Percentiles rank a stretch among this genome's conserved stretches.
Conservation (phyloP, 352 stramenopile genomes). For the Globisporangium nodosum region DNA sequence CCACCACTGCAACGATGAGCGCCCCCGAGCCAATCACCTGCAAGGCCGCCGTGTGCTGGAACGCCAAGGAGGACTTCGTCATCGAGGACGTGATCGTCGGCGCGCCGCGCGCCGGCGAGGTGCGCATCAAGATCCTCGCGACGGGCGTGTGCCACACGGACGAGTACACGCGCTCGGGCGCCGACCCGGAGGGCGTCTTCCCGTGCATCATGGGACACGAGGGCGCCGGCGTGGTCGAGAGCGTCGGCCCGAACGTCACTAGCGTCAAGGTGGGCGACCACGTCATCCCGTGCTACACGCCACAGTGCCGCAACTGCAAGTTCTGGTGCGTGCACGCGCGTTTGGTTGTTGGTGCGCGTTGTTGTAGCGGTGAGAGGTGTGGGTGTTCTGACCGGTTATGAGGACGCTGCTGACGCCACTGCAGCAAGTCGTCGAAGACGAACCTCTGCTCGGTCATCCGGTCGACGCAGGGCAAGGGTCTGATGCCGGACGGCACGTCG, state of each 20-base stretch:
- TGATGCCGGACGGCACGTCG: constrained; percentile 81
- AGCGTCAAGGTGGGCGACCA: constrained; percentile 84
- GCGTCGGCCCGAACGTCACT: constrained; percentile 71
- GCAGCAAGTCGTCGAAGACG: constrained; percentile 77
- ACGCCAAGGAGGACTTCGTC: constrained; percentile 79
- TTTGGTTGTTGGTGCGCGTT: background rate
- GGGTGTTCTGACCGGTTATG: background rate
- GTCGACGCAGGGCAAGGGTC: constrained; percentile 61
- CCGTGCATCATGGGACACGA: constrained; percentile 87
- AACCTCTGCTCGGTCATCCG: constrained; percentile 86
- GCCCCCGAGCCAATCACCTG: constrained; percentile 74
- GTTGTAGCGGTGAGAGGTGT: no score
- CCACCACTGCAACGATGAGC: constrained; percentile 28
- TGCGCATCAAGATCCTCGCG: constrained; percentile 81
- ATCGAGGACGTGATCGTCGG: constrained; percentile 79
- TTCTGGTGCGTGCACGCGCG: constrained; percentile 48
- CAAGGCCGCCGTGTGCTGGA: constrained; percentile 87
- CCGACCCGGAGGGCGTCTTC: constrained; percentile 79
- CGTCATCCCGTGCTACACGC: constrained; percentile 96
- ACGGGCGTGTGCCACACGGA: constrained; percentile 87
- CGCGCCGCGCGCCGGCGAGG: constrained; percentile 56
- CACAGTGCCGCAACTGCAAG: constrained; percentile 87
- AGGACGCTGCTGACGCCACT: background rate
- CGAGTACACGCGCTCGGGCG: constrained; percentile 80
- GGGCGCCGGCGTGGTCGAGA: constrained; percentile 79